phyloP scores from a whole-genome alignment of 2,329 filamentous ascomycete species.

The Pseudomassariella vexata region DNA sequence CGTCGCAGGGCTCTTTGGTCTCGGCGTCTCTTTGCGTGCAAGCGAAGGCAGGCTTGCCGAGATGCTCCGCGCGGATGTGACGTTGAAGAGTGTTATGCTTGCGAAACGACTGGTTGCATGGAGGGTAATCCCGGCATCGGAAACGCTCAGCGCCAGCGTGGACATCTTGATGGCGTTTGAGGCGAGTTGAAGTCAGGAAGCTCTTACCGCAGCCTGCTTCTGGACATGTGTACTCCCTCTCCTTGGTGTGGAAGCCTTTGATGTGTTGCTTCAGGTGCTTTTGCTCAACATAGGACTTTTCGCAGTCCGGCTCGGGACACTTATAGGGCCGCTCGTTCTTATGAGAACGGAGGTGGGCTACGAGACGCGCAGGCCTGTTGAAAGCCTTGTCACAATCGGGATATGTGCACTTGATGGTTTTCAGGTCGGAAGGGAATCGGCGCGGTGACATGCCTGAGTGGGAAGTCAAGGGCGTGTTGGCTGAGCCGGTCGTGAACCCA shows the following conservation, averaged over 20 bases:
- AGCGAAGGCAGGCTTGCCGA: conserved; percentile 63
- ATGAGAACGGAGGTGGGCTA: conserved; percentile 78
- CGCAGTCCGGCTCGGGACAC: conserved; percentile 65
- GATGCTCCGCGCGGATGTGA: conserved; percentile 73
- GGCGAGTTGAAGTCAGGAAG: conserved; percentile 73
- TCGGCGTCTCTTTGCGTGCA: conserved; percentile 47
- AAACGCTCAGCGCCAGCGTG: conserved; percentile 75
- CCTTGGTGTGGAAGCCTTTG: conserved; percentile 70
- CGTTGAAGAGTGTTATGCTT: conserved; percentile 82
- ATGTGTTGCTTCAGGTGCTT: conserved; percentile 84
- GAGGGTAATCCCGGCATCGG: conserved; percentile 62
- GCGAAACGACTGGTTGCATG: conserved; percentile 73
- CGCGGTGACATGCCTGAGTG: conserved; percentile 31
- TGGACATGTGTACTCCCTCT: conserved; percentile 66
- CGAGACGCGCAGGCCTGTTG: conserved; percentile 76
- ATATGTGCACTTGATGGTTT: conserved; percentile 71
- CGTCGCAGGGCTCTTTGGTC: conserved; percentile 43
- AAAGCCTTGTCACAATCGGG: conserved; percentile 75
- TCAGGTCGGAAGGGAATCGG: conserved; percentile 62
- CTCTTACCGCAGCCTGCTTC: conserved; percentile 69
- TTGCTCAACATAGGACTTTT: conserved; percentile 79
- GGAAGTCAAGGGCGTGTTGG: conserved; percentile 42
- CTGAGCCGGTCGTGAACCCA: conserved; percentile 9
- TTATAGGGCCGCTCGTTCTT: conserved; percentile 76
- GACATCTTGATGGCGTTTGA: conserved; percentile 71